These are phyloP conservation scores for Hyphopichia homilentoma DNA, from an alignment of 805 yeast species.

Conservation along the genomic window DNA sequence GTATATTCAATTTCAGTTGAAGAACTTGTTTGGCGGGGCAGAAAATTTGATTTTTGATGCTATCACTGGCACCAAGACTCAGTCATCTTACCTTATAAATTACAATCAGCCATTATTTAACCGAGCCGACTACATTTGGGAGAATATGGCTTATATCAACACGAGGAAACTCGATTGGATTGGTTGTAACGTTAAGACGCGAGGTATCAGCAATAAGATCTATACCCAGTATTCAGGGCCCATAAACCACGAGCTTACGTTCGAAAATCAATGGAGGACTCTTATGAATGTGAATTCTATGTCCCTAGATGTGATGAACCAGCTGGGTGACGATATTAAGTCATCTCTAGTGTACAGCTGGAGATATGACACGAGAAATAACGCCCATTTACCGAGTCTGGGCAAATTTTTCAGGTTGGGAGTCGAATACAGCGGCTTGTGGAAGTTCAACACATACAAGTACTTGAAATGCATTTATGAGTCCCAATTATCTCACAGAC, in stretches of 20 bases:
- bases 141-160: constrained; percentile 38
- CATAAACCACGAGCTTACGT: constrained; percentile 47
- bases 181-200: constrained; percentile 40
- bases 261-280: constrained; percentile 41
- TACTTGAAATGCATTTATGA: constrained; percentile 43
- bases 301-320: constrained; percentile 27
- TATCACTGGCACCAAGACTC: constrained; percentile 46
- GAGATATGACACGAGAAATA: constrained; percentile 44
- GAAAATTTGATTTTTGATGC: constrained; percentile 51
- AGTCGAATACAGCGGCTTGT: constrained; percentile 31
- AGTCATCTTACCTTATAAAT: constrained; percentile 46
- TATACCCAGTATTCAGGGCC: constrained; percentile 26
- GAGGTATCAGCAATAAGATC: constrained; percentile 42
- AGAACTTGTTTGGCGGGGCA: constrained; percentile 56
- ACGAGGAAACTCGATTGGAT: constrained; percentile 47
- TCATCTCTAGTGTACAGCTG: constrained; percentile 38
- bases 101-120: constrained; percentile 45
- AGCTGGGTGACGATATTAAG: constrained; percentile 46
- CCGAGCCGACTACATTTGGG: constrained; percentile 37
- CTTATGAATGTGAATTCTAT: constrained; percentile 27
- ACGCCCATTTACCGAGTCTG: constrained; percentile 36
- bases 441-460: constrained; percentile 20
- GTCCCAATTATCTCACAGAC: constrained; percentile 27
- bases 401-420: constrained; percentile 39
- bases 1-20: constrained; percentile 66